These are phyloP conservation scores for Hibiscus tridactylites DNA, from an alignment of 345 rosid species.

Conservation along the genomic window DNA sequence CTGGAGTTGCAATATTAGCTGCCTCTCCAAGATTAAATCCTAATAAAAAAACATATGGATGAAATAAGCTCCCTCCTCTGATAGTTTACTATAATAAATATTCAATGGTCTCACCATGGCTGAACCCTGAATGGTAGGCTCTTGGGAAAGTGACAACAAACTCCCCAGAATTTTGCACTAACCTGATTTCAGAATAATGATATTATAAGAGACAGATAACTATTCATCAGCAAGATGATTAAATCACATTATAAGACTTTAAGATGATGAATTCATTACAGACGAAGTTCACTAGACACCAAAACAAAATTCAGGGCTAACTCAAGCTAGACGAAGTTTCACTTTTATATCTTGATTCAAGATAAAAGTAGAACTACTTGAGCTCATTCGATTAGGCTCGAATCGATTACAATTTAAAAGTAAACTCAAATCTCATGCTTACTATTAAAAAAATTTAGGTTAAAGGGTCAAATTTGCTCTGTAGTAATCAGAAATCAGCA, in stretches of 20 bases:
- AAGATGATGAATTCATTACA: too few relatives aligned
- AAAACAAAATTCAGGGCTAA: not conserved
- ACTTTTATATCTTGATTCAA: not conserved
- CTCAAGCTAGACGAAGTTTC: not conserved
- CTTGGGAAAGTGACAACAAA: constrained; percentile 96
- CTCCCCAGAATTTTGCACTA: constrained; percentile 91
- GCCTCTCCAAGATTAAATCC: constrained; percentile 98
- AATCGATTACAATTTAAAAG: too few relatives aligned
- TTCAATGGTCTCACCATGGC: constrained; percentile 61
- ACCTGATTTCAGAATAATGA: constrained; percentile 34
- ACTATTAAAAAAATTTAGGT: too few relatives aligned
- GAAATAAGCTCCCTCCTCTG: not conserved
- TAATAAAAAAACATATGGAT: constrained; percentile 19
- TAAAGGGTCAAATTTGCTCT: too few relatives aligned
- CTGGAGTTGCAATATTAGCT: constrained; percentile 93
- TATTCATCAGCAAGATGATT: too few relatives aligned
- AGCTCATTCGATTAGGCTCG: too few relatives aligned
- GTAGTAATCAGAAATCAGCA: too few relatives aligned
- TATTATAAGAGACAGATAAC: not conserved
- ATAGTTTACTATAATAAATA: constrained; percentile 13
- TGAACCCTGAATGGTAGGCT: constrained; percentile 98
- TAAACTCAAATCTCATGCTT: not conserved
- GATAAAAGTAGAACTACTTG: not conserved
- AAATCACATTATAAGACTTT: too few relatives aligned
- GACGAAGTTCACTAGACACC: not conserved